Percentiles rank a stretch among this genome's conserved stretches.
Evolutionary conservation across 495 filamentous ascomycete species (phyloP).

Genomic region (Lophium mytilinum): DNA sequence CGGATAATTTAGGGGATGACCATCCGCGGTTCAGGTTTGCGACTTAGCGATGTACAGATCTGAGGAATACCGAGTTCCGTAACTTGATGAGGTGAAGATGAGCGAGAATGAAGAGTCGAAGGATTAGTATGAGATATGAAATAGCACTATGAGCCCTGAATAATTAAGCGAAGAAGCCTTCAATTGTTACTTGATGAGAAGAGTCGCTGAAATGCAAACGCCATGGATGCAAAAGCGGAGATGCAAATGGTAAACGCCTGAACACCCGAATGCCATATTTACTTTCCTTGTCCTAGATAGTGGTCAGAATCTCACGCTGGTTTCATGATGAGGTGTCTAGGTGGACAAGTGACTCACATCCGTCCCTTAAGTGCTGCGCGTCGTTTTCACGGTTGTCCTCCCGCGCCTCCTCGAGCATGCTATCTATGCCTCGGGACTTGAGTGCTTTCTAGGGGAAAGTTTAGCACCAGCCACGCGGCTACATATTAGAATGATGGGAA

Average conservation of each 20-base stretch:
- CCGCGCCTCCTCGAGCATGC: constrained; percentile 75
- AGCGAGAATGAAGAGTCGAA: neutral
- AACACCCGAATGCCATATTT: neutral
- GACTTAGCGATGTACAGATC: neutral
- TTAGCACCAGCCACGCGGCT: neutral
- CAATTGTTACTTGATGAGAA: neutral
- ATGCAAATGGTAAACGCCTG: neutral
- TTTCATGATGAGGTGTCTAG: neutral
- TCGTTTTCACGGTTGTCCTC: constrained; percentile 77
- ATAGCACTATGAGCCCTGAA: neutral
- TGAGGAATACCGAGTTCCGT: neutral
- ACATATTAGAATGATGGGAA: neutral
- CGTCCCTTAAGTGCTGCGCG: constrained; percentile 42
- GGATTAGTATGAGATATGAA: neutral
- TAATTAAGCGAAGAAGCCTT: neutral
- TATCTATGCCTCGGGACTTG: constrained; percentile 77
- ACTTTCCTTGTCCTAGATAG: neutral
- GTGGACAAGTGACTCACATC: neutral
- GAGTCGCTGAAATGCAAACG: neutral
- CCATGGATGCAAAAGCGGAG: neutral
- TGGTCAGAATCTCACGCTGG: neutral
- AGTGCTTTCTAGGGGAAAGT: constrained; percentile 54
- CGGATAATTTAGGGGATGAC: constrained; percentile 52
- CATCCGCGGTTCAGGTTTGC: constrained; percentile 37
- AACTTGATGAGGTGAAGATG: neutral